Evolutionary conservation across 257 asterid genomes (phyloP).

Genomic region (Solanum infundibuliforme): DNA sequence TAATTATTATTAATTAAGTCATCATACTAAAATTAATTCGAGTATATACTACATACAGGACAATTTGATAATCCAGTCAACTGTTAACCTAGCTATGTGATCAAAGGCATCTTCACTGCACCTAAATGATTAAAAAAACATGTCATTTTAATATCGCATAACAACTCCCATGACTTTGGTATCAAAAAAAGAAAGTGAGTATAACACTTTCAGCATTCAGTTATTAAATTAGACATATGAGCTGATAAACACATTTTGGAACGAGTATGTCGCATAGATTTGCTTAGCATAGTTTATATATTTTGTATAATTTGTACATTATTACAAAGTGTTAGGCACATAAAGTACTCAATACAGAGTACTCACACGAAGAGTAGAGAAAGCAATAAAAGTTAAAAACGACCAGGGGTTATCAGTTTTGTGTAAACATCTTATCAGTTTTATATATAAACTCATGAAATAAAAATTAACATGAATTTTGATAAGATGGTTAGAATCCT

Average conservation of each 20-base stretch:
- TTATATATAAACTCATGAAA: too few species aligned
- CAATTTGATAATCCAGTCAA: background rate
- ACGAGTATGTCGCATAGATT: too few species aligned
- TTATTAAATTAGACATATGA: background rate
- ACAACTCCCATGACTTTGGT: background rate
- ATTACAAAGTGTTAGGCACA: too few species aligned
- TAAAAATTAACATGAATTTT: too few species aligned
- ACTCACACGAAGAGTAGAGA: too few species aligned
- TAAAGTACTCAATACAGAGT: too few species aligned
- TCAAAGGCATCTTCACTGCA: background rate
- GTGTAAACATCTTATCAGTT: too few species aligned
- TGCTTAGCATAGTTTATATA: accelerated
- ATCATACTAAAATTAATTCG: background rate
- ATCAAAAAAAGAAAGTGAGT: background rate
- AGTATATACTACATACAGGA: background rate
- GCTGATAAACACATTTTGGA: background rate
- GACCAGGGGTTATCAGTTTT: too few species aligned
- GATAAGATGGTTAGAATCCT: background rate
- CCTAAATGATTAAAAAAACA: background rate
- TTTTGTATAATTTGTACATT: too few species aligned
- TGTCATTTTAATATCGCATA: background rate
- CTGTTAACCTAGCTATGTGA: background rate
- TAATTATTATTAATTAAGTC: background rate
- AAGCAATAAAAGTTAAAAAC: too few species aligned
- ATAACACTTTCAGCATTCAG: background rate